A percentile compares a stretch with the other conserved stretches of the same genome.
These are phyloP conservation scores for Paulownia fortunei DNA, from an alignment of 257 asterid species.

Conservation along the genomic window DNA sequence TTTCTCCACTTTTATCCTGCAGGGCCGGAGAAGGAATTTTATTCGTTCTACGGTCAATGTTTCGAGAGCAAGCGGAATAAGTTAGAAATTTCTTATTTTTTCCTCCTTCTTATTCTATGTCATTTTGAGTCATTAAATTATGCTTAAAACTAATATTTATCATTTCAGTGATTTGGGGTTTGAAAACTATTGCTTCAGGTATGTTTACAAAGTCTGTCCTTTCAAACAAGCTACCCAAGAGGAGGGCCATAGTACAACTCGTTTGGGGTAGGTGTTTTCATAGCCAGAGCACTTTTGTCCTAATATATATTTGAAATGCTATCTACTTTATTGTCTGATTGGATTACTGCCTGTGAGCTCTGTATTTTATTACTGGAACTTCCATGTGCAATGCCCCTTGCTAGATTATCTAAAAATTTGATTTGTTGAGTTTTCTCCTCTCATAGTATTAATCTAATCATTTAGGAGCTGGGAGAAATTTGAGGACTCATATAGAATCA, in stretches of 20 bases:
- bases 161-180: slow-evolving; percentile 25
- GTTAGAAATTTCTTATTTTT: slow-evolving; percentile 47
- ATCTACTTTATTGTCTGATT: not conserved
- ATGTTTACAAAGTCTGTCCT: slow-evolving; percentile 90
- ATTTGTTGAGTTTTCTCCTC: not conserved
- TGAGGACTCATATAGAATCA: slow-evolving; percentile 73
- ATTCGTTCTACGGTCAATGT: slow-evolving; percentile 92
- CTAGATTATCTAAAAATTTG: slow-evolving; percentile 16
- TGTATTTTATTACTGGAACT: too few relatives aligned
- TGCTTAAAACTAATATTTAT: slow-evolving; percentile 14
- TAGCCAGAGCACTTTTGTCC: slow-evolving; percentile 15
- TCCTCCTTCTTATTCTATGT: slow-evolving; percentile 28
- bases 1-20: slow-evolving; percentile 48
- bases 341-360: slow-evolving; percentile 12
- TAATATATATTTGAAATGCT: slow-evolving; percentile 7
- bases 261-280: slow-evolving; percentile 79
- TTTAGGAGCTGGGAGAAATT: slow-evolving; percentile 92
- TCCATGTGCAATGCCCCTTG: slow-evolving; percentile 21
- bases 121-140: not conserved
- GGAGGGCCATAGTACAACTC: slow-evolving; percentile 91
- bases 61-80: slow-evolving; percentile 92
- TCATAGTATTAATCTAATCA: slow-evolving; percentile 25
- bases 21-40: slow-evolving; percentile 95
- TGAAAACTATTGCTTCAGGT: slow-evolving; percentile 58
- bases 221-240: slow-evolving; percentile 91